These are phyloP conservation scores for Ochetophila trinervis DNA, from an alignment of 306 rosid species.

Conservation along the genomic window DNA sequence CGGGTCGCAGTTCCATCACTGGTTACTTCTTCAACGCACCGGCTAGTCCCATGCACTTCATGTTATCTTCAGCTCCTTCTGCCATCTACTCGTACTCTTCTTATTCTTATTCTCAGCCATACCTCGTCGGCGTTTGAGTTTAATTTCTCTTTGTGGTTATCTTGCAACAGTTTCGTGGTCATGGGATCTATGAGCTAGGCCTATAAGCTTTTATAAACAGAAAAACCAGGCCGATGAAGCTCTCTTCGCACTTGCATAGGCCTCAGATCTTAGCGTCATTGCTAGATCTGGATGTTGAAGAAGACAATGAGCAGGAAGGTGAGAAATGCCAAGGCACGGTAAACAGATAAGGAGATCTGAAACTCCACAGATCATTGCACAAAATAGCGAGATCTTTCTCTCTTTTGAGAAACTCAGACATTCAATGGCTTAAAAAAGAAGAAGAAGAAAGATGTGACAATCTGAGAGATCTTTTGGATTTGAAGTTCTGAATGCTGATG, in stretches of 20 bases:
- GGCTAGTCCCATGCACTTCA: conserved; percentile 73
- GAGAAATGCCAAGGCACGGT: conserved; percentile 16
- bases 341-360: conserved; percentile 62
- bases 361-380: conserved; percentile 47
- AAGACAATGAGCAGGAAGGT: conserved; percentile 24
- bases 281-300: conserved; percentile 44
- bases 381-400: conserved; percentile 80
- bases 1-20: conserved; percentile 39
- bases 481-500: neutral
- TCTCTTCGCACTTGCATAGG: conserved; percentile 53
- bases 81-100: neutral
- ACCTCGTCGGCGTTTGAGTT: conserved; percentile 48
- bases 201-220: conserved; percentile 64
- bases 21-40: conserved; percentile 75
- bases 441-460: neutral
- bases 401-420: conserved; percentile 46
- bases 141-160: conserved; percentile 64
- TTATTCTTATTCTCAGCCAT: too few relatives aligned
- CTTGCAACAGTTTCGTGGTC: conserved; percentile 18
- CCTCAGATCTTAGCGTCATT: conserved; percentile 55
- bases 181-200: conserved; percentile 68
- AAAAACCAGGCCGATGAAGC: conserved; percentile 82
- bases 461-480: too few relatives aligned
- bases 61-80: conserved; percentile 24
- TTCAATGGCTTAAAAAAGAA: conserved; percentile 41